These are phyloP conservation scores for Lanmaoa pseudosensibilis DNA, from an alignment of 768 basidiomycete species.

Conservation along the genomic window DNA sequence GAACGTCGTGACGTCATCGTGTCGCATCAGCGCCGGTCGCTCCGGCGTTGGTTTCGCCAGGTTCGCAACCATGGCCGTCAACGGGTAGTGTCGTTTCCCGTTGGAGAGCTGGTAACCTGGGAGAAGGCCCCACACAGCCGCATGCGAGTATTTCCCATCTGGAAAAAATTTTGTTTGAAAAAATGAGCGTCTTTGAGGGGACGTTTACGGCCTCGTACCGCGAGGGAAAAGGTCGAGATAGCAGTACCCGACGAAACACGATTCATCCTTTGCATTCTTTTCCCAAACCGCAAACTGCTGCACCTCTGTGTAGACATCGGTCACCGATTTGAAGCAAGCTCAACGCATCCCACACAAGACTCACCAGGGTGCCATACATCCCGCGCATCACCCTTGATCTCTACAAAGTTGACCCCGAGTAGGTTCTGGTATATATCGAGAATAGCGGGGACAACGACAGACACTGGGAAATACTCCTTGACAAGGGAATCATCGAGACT, in stretches of 20 bases:
- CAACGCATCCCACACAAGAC: slow-evolving; percentile 11
- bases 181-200: neutral
- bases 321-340: neutral
- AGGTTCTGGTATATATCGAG: slow-evolving; percentile 82
- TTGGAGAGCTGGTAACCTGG: slow-evolving; percentile 59
- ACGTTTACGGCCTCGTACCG: slow-evolving; percentile 39
- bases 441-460: slow-evolving; percentile 78
- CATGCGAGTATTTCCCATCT: slow-evolving; percentile 84
- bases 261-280: slow-evolving; percentile 64
- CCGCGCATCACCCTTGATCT: slow-evolving; percentile 51
- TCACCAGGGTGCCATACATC: slow-evolving; percentile 81
- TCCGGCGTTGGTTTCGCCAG: slow-evolving; percentile 81
- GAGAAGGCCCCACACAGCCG: slow-evolving; percentile 79
- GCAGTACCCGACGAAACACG: slow-evolving; percentile 80
- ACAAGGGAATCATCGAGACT: slow-evolving; percentile 74
- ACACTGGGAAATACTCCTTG: slow-evolving; percentile 89
- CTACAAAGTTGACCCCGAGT: slow-evolving; percentile 68
- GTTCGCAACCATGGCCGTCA: slow-evolving; percentile 88
- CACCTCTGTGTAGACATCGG: slow-evolving; percentile 51
- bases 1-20: slow-evolving; percentile 86
- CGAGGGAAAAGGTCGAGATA: slow-evolving; percentile 89
- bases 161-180: neutral
- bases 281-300: slow-evolving; percentile 88
- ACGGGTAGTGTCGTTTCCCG: slow-evolving; percentile 67
- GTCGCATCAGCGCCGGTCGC: slow-evolving; percentile 82